Conservation (phyloP, 2,329 filamentous ascomycete species). For the Aspergillus calidoustus region DNA sequence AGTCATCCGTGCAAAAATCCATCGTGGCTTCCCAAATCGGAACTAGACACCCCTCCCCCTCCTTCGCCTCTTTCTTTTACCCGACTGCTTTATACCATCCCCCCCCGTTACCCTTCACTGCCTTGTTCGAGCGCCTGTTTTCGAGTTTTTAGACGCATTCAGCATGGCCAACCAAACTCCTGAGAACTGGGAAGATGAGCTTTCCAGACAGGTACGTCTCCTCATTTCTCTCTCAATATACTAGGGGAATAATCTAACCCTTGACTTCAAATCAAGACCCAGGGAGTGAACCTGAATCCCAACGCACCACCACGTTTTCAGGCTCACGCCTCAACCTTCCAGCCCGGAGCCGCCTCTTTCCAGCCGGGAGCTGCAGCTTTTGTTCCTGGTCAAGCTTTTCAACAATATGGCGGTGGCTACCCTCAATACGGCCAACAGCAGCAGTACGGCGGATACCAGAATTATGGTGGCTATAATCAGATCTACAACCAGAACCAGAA, state of each 20-base stretch:
- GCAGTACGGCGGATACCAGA: constrained; percentile 52
- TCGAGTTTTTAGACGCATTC: constrained; percentile 27
- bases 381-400: constrained; percentile 72
- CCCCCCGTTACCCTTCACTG: constrained; percentile 18
- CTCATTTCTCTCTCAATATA: not conserved
- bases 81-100: constrained; percentile 15
- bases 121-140: constrained; percentile 29
- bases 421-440: constrained; percentile 55
- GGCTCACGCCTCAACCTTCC: constrained; percentile 62
- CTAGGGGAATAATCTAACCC: not conserved
- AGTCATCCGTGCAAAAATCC: constrained; percentile 40
- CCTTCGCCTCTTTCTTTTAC: constrained; percentile 22
- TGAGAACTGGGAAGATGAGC: constrained; percentile 94
- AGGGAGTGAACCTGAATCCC: constrained; percentile 74
- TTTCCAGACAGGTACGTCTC: constrained; percentile 64
- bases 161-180: constrained; percentile 76
- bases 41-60: constrained; percentile 38
- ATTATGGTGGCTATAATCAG: constrained; percentile 47
- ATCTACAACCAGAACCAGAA: constrained; percentile 51
- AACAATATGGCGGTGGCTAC: constrained; percentile 60
- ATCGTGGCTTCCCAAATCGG: constrained; percentile 12
- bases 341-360: constrained; percentile 66
- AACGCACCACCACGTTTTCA: constrained; percentile 58
- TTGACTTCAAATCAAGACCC: constrained; percentile 46
- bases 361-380: constrained; percentile 71